Conservation (phyloP, 2,329 filamentous ascomycete species). For the Thelonectria discophora region DNA sequence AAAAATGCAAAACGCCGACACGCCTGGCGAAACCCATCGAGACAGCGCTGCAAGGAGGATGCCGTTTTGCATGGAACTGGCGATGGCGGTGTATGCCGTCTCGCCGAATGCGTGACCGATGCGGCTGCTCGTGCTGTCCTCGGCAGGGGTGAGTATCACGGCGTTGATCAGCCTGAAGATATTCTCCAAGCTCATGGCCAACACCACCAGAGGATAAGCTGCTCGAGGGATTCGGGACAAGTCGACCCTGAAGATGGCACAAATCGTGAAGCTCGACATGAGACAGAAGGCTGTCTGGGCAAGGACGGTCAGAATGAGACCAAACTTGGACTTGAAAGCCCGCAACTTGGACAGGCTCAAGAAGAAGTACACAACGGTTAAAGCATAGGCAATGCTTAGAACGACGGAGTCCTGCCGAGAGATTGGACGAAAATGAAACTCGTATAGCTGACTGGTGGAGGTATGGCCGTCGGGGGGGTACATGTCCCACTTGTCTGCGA, state of each 20-base stretch:
- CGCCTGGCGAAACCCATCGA: constrained; percentile 72
- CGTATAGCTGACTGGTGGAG: constrained; percentile 70
- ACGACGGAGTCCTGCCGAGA: constrained; percentile 71
- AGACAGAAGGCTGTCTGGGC: constrained; percentile 77
- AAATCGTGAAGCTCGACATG: constrained; percentile 81
- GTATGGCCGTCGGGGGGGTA: constrained; percentile 68
- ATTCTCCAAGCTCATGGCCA: constrained; percentile 81
- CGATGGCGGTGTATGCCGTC: constrained; percentile 74
- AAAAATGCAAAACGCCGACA: constrained; percentile 80
- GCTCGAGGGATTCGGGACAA: constrained; percentile 78
- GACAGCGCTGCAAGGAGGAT: constrained; percentile 72
- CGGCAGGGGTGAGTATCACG: constrained; percentile 75
- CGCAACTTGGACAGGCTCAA: constrained; percentile 73
- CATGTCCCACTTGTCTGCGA: constrained; percentile 67
- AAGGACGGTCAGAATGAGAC: constrained; percentile 75
- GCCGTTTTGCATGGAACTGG: constrained; percentile 74
- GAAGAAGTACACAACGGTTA: constrained; percentile 72
- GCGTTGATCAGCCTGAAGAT: constrained; percentile 82
- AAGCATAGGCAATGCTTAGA: constrained; percentile 70
- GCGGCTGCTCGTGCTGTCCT: constrained; percentile 72
- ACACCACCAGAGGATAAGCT: constrained; percentile 79
- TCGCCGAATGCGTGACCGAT: constrained; percentile 79
- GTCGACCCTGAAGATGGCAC: constrained; percentile 78
- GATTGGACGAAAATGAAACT: constrained; percentile 81
- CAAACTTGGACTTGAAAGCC: constrained; percentile 79